These are phyloP conservation scores for Themeda triandra DNA, from an alignment of 176 grass and related monocot genomes.

Conservation along the genomic window DNA sequence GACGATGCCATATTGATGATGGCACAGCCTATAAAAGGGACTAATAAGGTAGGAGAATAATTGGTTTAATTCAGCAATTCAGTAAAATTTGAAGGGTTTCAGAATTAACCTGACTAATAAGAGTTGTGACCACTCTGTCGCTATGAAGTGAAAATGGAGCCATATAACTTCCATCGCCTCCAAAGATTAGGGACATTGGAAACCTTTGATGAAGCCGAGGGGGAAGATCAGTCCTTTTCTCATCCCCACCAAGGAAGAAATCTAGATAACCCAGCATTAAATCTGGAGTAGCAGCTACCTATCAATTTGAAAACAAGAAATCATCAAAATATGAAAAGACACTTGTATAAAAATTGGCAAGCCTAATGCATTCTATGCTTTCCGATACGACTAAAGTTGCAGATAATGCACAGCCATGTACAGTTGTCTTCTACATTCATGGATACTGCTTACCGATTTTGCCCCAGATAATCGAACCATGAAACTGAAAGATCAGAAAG, in stretches of 20 bases:
- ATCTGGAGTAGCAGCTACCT: slow-evolving; percentile 91
- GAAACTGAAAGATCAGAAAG: slow-evolving; percentile 10
- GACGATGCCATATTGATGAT: slow-evolving; percentile 92
- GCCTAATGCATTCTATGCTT: background rate
- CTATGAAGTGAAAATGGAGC: slow-evolving; percentile 94
- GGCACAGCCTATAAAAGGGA: slow-evolving; percentile 57
- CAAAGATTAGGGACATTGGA: slow-evolving; percentile 86
- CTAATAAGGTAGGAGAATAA: slow-evolving; percentile 11
- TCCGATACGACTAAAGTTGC: background rate
- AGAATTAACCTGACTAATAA: slow-evolving; percentile 74
- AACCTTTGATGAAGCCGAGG: slow-evolving; percentile 86
- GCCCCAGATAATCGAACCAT: background rate
- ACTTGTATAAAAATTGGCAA: background rate
- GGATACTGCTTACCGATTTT: background rate
- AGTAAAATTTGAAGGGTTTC: slow-evolving; percentile 14
- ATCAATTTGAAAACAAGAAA: slow-evolving; percentile 25
- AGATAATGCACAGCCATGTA: background rate
- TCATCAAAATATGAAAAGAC: slow-evolving; percentile 23
- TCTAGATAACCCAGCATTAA: slow-evolving; percentile 94
- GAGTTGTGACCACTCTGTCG: slow-evolving; percentile 87
- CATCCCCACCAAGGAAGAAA: slow-evolving; percentile 97
- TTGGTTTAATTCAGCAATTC: slow-evolving; percentile 11
- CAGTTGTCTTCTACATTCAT: background rate
- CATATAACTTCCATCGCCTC: slow-evolving; percentile 97
- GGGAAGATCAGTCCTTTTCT: slow-evolving; percentile 87